Conservation (phyloP, 1,139 yeast species). For the Yamadazyma atlantica region DNA sequence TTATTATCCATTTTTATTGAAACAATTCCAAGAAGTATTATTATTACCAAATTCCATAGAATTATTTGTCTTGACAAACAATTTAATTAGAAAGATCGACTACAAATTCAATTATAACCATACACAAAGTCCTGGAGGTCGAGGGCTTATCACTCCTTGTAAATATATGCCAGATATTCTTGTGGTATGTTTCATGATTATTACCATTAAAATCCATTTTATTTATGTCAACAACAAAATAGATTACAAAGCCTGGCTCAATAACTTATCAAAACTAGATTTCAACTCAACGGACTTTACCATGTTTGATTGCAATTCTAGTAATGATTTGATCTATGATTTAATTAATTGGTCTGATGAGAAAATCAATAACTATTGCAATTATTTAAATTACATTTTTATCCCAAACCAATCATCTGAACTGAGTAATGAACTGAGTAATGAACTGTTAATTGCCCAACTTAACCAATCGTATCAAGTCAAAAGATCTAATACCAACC, state of each 20-base stretch:
- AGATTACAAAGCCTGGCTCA: slow-evolving; percentile 23
- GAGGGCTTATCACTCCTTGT: no score
- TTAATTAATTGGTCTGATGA: slow-evolving; percentile 40
- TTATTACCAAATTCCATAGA: slow-evolving; percentile 34
- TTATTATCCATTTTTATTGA: slow-evolving; percentile 37
- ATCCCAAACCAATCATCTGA: no score
- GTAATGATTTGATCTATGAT: slow-evolving; percentile 17
- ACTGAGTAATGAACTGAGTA: no score
- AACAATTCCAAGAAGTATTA: slow-evolving; percentile 24
- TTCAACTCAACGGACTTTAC: slow-evolving; percentile 18
- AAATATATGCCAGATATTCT: slow-evolving; percentile 30
- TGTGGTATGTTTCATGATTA: slow-evolving; percentile 23
- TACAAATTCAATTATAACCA: slow-evolving; percentile 8
- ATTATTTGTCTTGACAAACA: slow-evolving; percentile 21
- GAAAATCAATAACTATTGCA: slow-evolving; percentile 38
- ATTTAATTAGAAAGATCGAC: slow-evolving; percentile 13
- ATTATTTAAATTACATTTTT: slow-evolving; percentile 38
- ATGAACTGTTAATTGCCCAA: neutral
- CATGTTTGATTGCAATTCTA: slow-evolving; percentile 14
- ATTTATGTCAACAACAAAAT: slow-evolving; percentile 15
- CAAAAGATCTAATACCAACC: slow-evolving; percentile 3
- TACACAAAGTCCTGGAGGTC: no score
- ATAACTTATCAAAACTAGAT: slow-evolving; percentile 19
- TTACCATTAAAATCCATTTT: slow-evolving; percentile 31
- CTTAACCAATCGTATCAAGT: neutral